Evolutionary conservation across 768 basidiomycete genomes (phyloP), one percentile per base, ranked within the genome.

Genomic region (Phaeotremella skinneri): DNA sequence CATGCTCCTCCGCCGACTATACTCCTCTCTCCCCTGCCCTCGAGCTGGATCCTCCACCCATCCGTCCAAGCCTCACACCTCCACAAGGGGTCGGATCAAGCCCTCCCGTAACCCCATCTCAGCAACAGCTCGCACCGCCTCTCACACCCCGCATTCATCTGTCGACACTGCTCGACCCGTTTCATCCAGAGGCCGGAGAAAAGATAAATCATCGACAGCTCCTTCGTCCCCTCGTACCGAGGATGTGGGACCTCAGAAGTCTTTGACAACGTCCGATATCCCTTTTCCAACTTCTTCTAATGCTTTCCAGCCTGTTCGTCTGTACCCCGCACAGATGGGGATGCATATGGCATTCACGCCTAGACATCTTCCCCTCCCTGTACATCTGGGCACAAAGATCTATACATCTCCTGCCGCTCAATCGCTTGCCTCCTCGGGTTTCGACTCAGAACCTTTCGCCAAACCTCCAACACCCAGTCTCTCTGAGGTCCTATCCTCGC

Each of bases 321-420:
- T 70, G 2, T 67, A 70, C 37, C 66, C 63, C n/a, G 59, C 53
- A 13, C 69, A 70, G 49, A 57, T 67, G 43, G 59, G 61, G 25
- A 56, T 70, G 16, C 69, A 70, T 52, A 42, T 55, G 14, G 59
- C 68, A 17, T 68, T 71, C 56, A 66, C 60, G 20, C 66, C 64
- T n/a, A 57, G 61, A 9, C 59, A 63, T 34, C 59, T 68, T 53
- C 69, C 69, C 17, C 39, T 71, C 25, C 69, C 69, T 30, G 53
- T 70, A 13, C 53, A 67, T 32, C 52, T 67, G 17, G 61, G 62
- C 13, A 62, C 61, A 14, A 16, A 26, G 20, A 67, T 61, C 11
- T 61, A 62, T 47, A 56, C 59, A 27, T 42, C 58, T 4, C 52
- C 63, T 20, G 48, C 52, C 25, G 47, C 47, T n/a, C 25, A 34